Evolutionary conservation across 2,329 filamentous ascomycete genomes (phyloP).

Genomic region (Microcyclospora pomicola): DNA sequence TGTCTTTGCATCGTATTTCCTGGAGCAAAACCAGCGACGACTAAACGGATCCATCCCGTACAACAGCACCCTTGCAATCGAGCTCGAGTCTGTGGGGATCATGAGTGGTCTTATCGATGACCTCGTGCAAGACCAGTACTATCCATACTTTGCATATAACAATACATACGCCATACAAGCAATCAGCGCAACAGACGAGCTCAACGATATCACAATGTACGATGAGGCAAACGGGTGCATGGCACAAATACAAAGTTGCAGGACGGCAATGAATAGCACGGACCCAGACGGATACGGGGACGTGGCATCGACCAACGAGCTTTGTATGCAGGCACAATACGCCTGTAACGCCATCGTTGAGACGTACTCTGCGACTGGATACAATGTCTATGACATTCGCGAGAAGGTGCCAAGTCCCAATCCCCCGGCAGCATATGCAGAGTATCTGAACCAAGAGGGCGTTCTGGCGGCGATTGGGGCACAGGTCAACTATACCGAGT

Average conservation of each 20-base stretch:
- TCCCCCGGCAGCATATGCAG: constrained; percentile 31
- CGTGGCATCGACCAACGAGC: constrained; percentile 18
- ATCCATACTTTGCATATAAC: constrained; percentile 44
- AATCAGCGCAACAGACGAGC: constrained; percentile 39
- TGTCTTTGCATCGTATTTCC: constrained; percentile 43
- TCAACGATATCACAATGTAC: constrained; percentile 32
- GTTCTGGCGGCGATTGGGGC: constrained; percentile 38
- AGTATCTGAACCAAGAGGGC: constrained; percentile 36
- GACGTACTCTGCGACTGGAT: constrained; percentile 9
- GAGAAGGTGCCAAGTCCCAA: constrained; percentile 45
- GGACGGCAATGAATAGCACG: constrained; percentile 13
- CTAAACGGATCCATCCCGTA: constrained; percentile 35
- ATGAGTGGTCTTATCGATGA: constrained; percentile 59
- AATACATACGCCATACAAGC: constrained; percentile 53
- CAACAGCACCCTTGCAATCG: constrained; percentile 44
- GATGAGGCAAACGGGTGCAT: constrained; percentile 23
- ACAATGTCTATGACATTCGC: constrained; percentile 40
- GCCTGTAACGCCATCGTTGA: constrained; percentile 14
- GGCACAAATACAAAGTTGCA: constrained; percentile 22
- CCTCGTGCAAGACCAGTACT: constrained; percentile 44
- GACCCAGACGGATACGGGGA: constrained; percentile 25
- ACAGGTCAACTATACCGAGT: constrained; percentile 36
- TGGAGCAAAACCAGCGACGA: constrained; percentile 48
- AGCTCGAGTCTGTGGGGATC: constrained; percentile 51
- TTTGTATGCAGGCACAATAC: constrained; percentile 12